A percentile compares a stretch with the other conserved stretches of the same genome.
phyloP scores from a whole-genome alignment of 441 rosid genomes.

The Euphorbia celastroides region DNA sequence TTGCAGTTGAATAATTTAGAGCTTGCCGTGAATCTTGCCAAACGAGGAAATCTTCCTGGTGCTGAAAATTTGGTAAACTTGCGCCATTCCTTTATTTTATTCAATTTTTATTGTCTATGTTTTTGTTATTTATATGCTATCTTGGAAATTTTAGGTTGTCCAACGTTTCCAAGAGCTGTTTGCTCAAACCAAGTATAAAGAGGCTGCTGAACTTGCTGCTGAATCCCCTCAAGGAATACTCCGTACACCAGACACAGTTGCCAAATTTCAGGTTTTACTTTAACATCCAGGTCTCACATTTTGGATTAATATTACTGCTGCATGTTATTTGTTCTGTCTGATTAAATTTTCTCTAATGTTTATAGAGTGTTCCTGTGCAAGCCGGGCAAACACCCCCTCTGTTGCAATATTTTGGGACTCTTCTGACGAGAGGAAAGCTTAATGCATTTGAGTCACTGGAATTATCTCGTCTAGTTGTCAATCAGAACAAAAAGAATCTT shows the following conservation, averaged over 20 bases:
- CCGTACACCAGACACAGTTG: slow-evolving; percentile 97
- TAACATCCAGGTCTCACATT: slow-evolving; percentile 1
- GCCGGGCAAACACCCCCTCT: slow-evolving; percentile 99
- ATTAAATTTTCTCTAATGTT: slow-evolving; percentile 4
- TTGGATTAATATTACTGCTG: neutral
- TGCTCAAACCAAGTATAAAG: slow-evolving; percentile 98
- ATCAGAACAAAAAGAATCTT: slow-evolving; percentile 97
- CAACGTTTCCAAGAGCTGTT: slow-evolving; percentile 98
- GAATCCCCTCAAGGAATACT: slow-evolving; percentile 99
- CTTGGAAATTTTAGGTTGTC: slow-evolving; percentile 62
- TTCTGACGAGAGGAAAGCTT: slow-evolving; percentile 92
- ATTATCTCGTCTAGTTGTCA: slow-evolving; percentile 95
- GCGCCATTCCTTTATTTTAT: neutral
- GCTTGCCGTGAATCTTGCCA: slow-evolving; percentile 96
- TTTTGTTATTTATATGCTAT: slow-evolving; percentile 11
- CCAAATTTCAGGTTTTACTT: slow-evolving; percentile 83
- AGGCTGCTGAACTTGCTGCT: slow-evolving; percentile 99
- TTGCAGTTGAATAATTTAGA: slow-evolving; percentile 89
- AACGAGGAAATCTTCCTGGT: slow-evolving; percentile 98
- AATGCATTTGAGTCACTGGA: slow-evolving; percentile 98
- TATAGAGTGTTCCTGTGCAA: slow-evolving; percentile 99
- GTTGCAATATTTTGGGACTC: slow-evolving; percentile 98
- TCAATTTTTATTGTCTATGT: neutral
- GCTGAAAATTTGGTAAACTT: slow-evolving; percentile 87
- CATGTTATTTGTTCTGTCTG: neutral